Percentiles rank a stretch among this genome's conserved stretches.
These are phyloP conservation scores for Termitomyces sp. DNA, from an alignment of 768 basidiomycete species.

Conservation along the genomic window DNA sequence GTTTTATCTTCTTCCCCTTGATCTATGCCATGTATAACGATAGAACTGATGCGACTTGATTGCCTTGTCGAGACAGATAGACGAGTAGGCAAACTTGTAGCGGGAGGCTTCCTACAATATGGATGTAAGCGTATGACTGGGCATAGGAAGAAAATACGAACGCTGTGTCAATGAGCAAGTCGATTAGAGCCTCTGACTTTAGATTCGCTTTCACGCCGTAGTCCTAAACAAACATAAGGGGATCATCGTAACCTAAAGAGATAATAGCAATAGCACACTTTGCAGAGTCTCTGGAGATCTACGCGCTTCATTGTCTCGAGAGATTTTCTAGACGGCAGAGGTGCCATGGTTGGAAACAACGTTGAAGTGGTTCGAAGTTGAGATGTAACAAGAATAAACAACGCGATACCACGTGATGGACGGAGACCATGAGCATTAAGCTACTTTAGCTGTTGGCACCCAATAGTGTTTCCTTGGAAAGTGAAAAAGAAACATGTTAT, in stretches of 20 bases:
- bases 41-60: slow-evolving; percentile 36
- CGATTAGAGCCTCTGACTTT: slow-evolving; percentile 74
- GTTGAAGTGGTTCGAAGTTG: slow-evolving; percentile 14
- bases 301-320: slow-evolving; percentile 41
- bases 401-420: slow-evolving; percentile 19
- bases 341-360: slow-evolving; percentile 27
- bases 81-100: slow-evolving; percentile 21
- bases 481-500: too few relatives aligned
- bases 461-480: too few relatives aligned
- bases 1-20: slow-evolving; percentile 35
- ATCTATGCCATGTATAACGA: slow-evolving; percentile 44
- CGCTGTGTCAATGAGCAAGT: slow-evolving; percentile 59
- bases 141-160: slow-evolving; percentile 18
- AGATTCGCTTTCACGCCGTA: slow-evolving; percentile 79
- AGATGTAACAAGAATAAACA: slow-evolving; percentile 14
- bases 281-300: slow-evolving; percentile 63
- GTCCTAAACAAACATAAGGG: slow-evolving; percentile 40
- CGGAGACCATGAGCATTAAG: not conserved
- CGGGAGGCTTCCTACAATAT: slow-evolving; percentile 8
- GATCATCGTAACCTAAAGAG: not conserved
- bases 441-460: too few relatives aligned
- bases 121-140: not conserved
- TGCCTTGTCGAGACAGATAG: slow-evolving; percentile 28
- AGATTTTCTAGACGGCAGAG: slow-evolving; percentile 33
- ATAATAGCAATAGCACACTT: slow-evolving; percentile 31